phyloP scores from a whole-genome alignment of 176 grass and related monocot genomes.

The Oropetium thomaeum region DNA sequence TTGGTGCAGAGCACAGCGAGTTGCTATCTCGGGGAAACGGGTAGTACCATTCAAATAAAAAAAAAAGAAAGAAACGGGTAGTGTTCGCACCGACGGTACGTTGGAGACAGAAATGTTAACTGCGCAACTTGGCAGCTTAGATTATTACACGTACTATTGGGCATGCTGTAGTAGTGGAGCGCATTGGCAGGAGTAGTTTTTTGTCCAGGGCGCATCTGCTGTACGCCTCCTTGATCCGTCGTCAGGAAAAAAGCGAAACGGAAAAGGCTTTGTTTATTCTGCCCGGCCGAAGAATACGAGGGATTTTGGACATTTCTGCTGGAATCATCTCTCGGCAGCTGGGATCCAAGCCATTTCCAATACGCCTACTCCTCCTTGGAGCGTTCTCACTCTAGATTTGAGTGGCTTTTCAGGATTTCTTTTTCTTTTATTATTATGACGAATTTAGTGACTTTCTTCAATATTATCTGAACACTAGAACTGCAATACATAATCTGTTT shows the following conservation, averaged over 20 bases:
- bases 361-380: neutral
- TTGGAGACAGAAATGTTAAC: conserved; percentile 3
- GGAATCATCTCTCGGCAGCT: conserved; percentile 13
- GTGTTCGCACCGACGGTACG: neutral
- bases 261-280: conserved; percentile 18
- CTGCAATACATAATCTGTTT: too few relatives aligned
- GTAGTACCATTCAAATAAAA: too few relatives aligned
- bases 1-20: conserved; percentile 13
- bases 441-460: too few relatives aligned
- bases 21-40: conserved; percentile 25
- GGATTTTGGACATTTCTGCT: conserved; percentile 38
- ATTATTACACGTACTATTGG: conserved; percentile 14
- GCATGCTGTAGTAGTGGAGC: conserved; percentile 22
- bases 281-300: conserved; percentile 36
- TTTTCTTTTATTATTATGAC: too few relatives aligned
- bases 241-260: conserved; percentile 18
- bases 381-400: neutral
- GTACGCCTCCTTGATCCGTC: conserved; percentile 1
- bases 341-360: neutral
- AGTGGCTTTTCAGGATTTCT: too few relatives aligned
- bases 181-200: too few relatives aligned
- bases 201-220: conserved; percentile 10
- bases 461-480: too few relatives aligned
- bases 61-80: neutral
- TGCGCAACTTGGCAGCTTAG: conserved; percentile 36